Base-by-base conservation (phyloP, 2,329 filamentous ascomycete species). In the Coccinonectria pachysandricola region DNA sequence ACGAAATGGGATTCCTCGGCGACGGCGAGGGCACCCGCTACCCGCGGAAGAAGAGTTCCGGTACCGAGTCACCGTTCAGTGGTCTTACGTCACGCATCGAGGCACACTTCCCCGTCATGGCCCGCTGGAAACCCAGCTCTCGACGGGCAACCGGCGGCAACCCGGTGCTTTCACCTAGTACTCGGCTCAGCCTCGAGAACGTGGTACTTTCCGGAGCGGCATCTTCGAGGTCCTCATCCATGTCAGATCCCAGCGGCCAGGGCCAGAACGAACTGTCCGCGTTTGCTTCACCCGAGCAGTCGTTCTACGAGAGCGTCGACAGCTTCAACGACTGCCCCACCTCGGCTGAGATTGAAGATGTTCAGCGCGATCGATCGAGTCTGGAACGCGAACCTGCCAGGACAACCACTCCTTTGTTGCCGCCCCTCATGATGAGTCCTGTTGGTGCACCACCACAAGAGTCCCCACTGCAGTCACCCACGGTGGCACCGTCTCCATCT, bases 401-500 rank as follows among this genome's bases (percentile, higher is more conserved):
- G 41, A 79, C 83, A 0, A 79, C 79, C 4, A 95, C 87, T 3
- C 88, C 87, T 19, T 66, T 95, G 6, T 65, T 95, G 3, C 87
- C 87, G 6, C 87, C 87, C 1, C 65, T 91, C 18, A 71, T 92
- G 60, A 75, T 71, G 15, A 68, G 71, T 29, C 56, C 65, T 12
- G 58, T 67, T 17, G 56, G 62, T 22, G 55, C 71, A 21, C 66
- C 74, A 1, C 67, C 69, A 2, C 63, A 79, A 16, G 70, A 82
- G 32, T 92, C 85, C 6, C 85, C 87, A n/a, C 62, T 93, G 14
- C 84, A 92, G 53, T 92, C 85, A 1, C 86, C 86, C 1, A 79
- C 75, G 0, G 70, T 91, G 11, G 82, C 49, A 16, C 46, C 78
- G 7, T 74, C 76, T 35, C 56, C 49, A 12, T 50, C 41, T 12